A percentile compares a stretch with the other conserved stretches of the same genome.
Evolutionary conservation across 768 basidiomycete species (phyloP).

Genomic region (Antrodiella citrinella): DNA sequence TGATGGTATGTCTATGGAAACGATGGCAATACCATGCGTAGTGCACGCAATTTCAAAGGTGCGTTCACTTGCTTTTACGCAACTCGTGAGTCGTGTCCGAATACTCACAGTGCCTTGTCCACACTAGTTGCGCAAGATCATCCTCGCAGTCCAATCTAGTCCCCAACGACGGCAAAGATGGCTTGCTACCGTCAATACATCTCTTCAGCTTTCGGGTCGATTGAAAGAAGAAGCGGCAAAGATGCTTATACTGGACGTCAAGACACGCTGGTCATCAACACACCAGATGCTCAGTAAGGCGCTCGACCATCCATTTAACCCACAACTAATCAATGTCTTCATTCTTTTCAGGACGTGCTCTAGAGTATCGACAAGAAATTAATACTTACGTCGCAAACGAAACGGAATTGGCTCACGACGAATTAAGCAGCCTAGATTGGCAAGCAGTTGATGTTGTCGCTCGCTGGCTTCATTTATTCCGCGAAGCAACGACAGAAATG

Average conservation of each 20-base stretch:
- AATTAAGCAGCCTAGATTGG: neutral
- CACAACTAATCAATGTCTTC: neutral
- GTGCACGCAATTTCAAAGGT: neutral
- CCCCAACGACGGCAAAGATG: neutral
- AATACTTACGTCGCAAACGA: neutral
- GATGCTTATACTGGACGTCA: neutral
- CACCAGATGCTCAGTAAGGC: neutral
- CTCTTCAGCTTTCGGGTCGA: neutral
- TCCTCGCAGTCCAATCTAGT: neutral
- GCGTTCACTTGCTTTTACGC: neutral
- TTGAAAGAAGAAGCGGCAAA: neutral
- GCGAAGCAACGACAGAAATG: neutral
- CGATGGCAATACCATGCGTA: neutral
- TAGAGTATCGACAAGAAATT: neutral
- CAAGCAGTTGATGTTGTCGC: neutral
- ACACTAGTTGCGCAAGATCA: neutral
- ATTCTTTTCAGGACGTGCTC: neutral
- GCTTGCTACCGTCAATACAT: neutral
- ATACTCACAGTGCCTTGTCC: too few species aligned
- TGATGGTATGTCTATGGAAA: neutral
- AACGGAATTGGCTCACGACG: neutral
- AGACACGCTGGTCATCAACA: neutral
- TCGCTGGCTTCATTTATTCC: neutral
- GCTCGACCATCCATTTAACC: neutral
- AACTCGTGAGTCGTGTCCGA: neutral